Percentiles rank a stretch among this genome's conserved stretches.
Evolutionary conservation across 306 rosid genomes (phyloP).

Genomic region (Boehmeria nivea): DNA sequence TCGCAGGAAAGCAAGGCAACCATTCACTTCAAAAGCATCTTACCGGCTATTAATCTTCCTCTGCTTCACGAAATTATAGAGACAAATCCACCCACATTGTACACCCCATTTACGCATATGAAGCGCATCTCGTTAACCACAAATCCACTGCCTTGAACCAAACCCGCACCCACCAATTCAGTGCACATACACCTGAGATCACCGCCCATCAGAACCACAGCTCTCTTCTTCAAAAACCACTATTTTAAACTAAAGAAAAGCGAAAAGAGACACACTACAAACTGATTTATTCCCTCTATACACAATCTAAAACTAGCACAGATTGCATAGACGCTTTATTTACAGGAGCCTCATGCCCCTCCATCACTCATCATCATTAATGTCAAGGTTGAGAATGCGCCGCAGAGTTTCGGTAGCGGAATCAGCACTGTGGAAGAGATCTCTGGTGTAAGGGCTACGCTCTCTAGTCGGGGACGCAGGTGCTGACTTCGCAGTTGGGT

Average conservation of each 20-base stretch:
- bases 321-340: slow-evolving; percentile 30
- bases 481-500: slow-evolving; percentile 51
- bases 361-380: slow-evolving; percentile 35
- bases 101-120: no score
- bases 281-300: slow-evolving; percentile 40
- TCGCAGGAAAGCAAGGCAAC: slow-evolving; percentile 18
- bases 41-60: slow-evolving; percentile 18
- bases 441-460: slow-evolving; percentile 28
- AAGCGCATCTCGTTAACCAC: not conserved
- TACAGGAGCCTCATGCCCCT: slow-evolving; percentile 37
- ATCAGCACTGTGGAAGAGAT: slow-evolving; percentile 39
- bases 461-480: slow-evolving; percentile 55
- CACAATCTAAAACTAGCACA: slow-evolving; percentile 39
- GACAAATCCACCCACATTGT: slow-evolving; percentile 22
- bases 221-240: slow-evolving; percentile 26
- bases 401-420: slow-evolving; percentile 58
- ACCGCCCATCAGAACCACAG: slow-evolving; percentile 27
- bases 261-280: slow-evolving; percentile 21
- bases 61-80: slow-evolving; percentile 24
- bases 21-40: slow-evolving; percentile 9
- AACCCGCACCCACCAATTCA: slow-evolving; percentile 16
- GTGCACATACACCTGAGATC: slow-evolving; percentile 23
- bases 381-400: slow-evolving; percentile 71
- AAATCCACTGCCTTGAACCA: slow-evolving; percentile 16
- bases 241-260: slow-evolving; percentile 32